These are phyloP conservation scores for Pythium periplocum DNA, from an alignment of 352 stramenopile species.

Conservation along the genomic window DNA sequence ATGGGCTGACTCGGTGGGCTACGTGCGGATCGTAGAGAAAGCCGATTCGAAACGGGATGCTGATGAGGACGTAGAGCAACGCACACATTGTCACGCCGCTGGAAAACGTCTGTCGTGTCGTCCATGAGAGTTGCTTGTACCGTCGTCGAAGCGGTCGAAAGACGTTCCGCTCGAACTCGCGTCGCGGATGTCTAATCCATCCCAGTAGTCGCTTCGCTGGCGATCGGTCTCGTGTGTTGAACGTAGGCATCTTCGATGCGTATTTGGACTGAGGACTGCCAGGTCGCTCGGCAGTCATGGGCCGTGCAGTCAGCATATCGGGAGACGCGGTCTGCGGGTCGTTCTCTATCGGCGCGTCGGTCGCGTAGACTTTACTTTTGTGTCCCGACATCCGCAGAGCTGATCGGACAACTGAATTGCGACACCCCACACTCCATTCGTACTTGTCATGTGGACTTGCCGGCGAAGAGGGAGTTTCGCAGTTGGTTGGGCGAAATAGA, in stretches of 20 bases:
- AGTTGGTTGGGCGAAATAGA: too few relatives aligned
- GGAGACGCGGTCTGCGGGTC: too few relatives aligned
- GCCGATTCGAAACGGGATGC: conserved; percentile 55
- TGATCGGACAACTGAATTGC: too few relatives aligned
- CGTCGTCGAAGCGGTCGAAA: conserved; percentile 21
- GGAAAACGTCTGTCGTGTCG: conserved; percentile 30
- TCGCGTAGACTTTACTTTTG: conserved; percentile 14
- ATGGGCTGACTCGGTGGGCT: conserved; percentile 10
- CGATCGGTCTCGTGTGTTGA: too few relatives aligned
- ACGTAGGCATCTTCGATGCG: too few relatives aligned
- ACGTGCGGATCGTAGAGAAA: conserved; percentile 62
- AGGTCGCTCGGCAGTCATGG: too few relatives aligned
- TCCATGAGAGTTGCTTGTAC: conserved; percentile 38
- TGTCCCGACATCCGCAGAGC: too few relatives aligned
- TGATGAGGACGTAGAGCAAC: conserved; percentile 48
- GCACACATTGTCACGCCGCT: conserved; percentile 19
- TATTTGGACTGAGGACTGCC: too few relatives aligned
- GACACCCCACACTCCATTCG: too few relatives aligned
- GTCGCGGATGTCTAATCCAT: conserved; percentile 9
- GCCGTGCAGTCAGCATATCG: too few relatives aligned
- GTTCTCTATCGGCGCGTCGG: not conserved
- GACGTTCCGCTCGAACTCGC: conserved; percentile 10
- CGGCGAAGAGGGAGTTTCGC: too few relatives aligned
- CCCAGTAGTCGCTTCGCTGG: not conserved
- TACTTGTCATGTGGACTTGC: too few relatives aligned